Conservation (phyloP, 192 early-diverging fungal species). For the Chytriomyces hyalinus region DNA sequence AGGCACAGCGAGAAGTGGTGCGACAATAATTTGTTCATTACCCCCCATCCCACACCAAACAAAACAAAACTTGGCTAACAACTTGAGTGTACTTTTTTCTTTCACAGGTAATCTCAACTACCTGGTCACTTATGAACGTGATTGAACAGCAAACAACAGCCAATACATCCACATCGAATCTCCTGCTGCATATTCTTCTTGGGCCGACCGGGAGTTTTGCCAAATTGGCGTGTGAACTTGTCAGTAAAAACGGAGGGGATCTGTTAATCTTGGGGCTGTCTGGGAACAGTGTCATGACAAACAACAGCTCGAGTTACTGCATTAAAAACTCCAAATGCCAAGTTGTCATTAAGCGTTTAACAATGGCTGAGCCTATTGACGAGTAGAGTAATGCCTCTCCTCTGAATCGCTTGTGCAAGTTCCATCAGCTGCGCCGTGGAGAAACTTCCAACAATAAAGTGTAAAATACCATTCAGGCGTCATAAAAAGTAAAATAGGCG, state of each 20-base stretch:
- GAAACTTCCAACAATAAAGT: too few relatives aligned
- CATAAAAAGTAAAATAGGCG: background rate
- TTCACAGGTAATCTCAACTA: background rate
- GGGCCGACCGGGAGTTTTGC: background rate
- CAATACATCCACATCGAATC: background rate
- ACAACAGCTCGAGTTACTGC: slow-evolving; percentile 6
- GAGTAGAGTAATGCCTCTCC: too few relatives aligned
- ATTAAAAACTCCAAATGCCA: slow-evolving; percentile 10
- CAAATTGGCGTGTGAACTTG: background rate
- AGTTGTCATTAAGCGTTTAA: slow-evolving; percentile 9
- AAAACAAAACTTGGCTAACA: background rate
- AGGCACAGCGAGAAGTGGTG: slow-evolving; percentile 19
- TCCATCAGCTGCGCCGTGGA: too few relatives aligned
- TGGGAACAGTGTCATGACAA: background rate
- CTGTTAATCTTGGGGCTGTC: slow-evolving; percentile 15
- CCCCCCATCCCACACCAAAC: too few relatives aligned
- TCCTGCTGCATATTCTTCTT: background rate
- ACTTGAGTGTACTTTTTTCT: background rate
- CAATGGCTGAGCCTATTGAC: background rate
- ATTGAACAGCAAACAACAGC: background rate
- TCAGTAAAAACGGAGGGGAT: background rate
- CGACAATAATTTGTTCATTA: background rate
- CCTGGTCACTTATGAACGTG: background rate
- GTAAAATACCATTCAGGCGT: too few relatives aligned
- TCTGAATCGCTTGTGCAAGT: too few relatives aligned